phyloP scores from a whole-genome alignment of 805 yeast species.

The Wickerhamomyces queroliae region DNA sequence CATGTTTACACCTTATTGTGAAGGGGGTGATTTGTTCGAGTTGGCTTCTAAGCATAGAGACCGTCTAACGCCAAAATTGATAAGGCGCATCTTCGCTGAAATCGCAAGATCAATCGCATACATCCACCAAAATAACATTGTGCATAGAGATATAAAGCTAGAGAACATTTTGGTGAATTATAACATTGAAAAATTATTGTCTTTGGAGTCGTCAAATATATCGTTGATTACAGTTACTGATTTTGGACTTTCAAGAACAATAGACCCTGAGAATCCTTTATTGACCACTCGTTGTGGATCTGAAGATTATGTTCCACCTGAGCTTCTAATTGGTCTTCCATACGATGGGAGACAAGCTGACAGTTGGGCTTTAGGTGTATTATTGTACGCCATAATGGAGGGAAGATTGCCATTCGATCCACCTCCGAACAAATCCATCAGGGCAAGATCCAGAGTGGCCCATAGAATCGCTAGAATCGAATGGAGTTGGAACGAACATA shows the following conservation, averaged over 20 bases:
- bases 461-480: constrained; percentile 90
- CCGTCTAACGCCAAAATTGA: constrained; percentile 39
- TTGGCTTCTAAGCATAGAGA: constrained; percentile 43
- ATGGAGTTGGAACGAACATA: constrained; percentile 74
- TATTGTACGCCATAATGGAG: constrained; percentile 80
- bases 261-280: constrained; percentile 54
- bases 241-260: constrained; percentile 77
- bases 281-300: constrained; percentile 92
- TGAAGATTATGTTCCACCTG: constrained; percentile 95
- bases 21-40: constrained; percentile 82
- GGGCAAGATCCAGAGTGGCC: constrained; percentile 55
- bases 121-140: constrained; percentile 60
- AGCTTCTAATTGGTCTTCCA: constrained; percentile 79
- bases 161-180: constrained; percentile 67
- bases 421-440: constrained; percentile 47
- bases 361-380: constrained; percentile 92
- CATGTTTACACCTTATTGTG: constrained; percentile 69
- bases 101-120: constrained; percentile 62
- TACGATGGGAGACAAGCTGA: constrained; percentile 92
- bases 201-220: constrained; percentile 11
- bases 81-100: constrained; percentile 66
- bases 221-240: constrained; percentile 67
- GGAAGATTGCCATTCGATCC: constrained; percentile 89
- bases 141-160: constrained; percentile 88
- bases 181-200: constrained; percentile 26